Percentiles rank a stretch among this genome's conserved stretches.
phyloP scores from a whole-genome alignment of 2,329 filamentous ascomycete genomes.

The Hirsutella rhossiliensis region DNA sequence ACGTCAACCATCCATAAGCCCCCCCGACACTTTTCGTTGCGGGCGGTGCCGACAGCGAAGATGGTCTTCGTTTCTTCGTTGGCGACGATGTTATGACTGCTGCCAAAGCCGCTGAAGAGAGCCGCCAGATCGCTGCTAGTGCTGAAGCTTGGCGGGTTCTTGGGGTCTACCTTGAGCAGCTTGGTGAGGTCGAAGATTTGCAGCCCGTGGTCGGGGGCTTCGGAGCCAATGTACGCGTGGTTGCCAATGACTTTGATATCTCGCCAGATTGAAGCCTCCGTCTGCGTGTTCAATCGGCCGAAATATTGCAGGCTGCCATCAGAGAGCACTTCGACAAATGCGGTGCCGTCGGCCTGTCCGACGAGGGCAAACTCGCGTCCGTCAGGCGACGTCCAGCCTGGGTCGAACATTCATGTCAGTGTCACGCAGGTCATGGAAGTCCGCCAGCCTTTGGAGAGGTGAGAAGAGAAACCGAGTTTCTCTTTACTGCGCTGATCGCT shows the following conservation, averaged over 20 bases:
- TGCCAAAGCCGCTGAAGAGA: slow-evolving; percentile 24
- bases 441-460: too few species aligned
- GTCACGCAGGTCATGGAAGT: not conserved
- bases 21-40: slow-evolving; percentile 27
- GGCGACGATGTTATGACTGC: slow-evolving; percentile 40
- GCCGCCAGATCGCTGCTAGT: slow-evolving; percentile 21
- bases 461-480: too few species aligned
- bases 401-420: not conserved
- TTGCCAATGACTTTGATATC: slow-evolving; percentile 28
- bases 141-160: slow-evolving; percentile 21
- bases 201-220: slow-evolving; percentile 40
- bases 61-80: slow-evolving; percentile 32
- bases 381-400: slow-evolving; percentile 31
- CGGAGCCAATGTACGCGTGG: slow-evolving; percentile 26
- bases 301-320: slow-evolving; percentile 32
- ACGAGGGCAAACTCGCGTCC: slow-evolving; percentile 38
- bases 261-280: slow-evolving; percentile 22
- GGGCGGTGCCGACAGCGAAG: slow-evolving; percentile 28
- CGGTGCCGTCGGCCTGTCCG: slow-evolving; percentile 35
- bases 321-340: slow-evolving; percentile 33
- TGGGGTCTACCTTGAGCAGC: slow-evolving; percentile 32
- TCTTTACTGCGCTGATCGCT: too few species aligned
- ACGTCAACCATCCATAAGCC: slow-evolving; percentile 45
- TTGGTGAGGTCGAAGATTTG: slow-evolving; percentile 52
- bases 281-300: slow-evolving; percentile 32